phyloP scores from a whole-genome alignment of 1,284 basidiomycete genomes.

The Kwoniella shivajii region DNA sequence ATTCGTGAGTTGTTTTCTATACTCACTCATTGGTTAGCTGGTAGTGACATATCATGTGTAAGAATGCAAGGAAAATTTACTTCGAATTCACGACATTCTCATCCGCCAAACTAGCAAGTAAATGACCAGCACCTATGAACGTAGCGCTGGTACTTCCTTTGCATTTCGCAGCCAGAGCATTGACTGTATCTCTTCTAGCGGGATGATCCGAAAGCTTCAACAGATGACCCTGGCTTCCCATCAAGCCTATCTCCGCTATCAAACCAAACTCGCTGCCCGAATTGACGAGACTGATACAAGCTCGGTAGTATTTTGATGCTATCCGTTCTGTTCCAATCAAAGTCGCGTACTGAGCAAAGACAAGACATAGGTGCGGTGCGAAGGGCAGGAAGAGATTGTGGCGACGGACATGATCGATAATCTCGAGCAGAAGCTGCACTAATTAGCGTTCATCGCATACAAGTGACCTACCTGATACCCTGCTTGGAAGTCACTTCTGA shows the following conservation, averaged over 20 bases:
- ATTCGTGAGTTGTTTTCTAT: constrained; percentile 37
- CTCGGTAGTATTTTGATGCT: constrained; percentile 38
- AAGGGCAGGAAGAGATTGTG: constrained; percentile 28
- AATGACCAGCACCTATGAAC: constrained; percentile 34
- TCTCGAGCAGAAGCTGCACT: constrained; percentile 22
- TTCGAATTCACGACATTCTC: constrained; percentile 38
- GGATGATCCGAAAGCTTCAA: constrained; percentile 12
- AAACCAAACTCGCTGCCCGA: constrained; percentile 42
- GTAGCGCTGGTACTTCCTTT: constrained; percentile 34
- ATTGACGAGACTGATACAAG: constrained; percentile 26
- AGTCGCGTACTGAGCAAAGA: constrained; percentile 43
- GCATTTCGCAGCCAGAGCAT: constrained; percentile 34
- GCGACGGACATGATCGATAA: constrained; percentile 19
- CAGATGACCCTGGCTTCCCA: constrained; percentile 26
- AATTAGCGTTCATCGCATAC: neutral
- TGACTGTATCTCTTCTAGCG: constrained; percentile 14
- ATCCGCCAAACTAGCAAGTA: constrained; percentile 40
- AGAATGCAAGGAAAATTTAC: constrained; percentile 25
- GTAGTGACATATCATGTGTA: neutral
- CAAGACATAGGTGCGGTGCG: constrained; percentile 37
- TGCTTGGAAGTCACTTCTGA: constrained; percentile 29
- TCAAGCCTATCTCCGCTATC: constrained; percentile 35
- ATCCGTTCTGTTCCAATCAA: constrained; percentile 26
- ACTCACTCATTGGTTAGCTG: constrained; percentile 7
- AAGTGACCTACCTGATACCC: constrained; percentile 29